Evolutionary conservation across 83 land plant genomes (phyloP).

Genomic region (Picea abies): DNA sequence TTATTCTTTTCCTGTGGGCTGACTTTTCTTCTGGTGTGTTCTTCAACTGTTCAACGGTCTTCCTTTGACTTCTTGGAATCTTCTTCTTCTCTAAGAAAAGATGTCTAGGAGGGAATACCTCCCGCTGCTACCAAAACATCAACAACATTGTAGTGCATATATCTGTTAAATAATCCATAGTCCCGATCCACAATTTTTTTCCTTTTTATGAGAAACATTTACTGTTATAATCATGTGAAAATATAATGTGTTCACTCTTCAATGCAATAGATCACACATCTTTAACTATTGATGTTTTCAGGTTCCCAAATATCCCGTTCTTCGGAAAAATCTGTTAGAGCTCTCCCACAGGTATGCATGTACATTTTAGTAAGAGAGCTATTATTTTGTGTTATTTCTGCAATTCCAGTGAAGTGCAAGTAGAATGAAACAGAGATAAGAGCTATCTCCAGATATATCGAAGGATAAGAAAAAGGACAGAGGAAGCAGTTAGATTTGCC

Average conservation of each 20-base stretch:
- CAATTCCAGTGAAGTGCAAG: neutral
- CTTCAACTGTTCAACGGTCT: no score
- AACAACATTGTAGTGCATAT: neutral
- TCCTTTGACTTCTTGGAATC: no score
- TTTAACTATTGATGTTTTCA: conserved; percentile 10
- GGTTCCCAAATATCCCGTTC: conserved; percentile 53
- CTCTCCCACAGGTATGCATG: conserved; percentile 56
- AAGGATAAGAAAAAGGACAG: neutral
- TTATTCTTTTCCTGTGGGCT: no score
- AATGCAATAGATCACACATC: neutral
- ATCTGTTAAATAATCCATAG: neutral
- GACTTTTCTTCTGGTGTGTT: no score
- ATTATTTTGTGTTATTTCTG: neutral
- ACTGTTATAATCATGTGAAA: neutral
- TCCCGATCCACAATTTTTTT: neutral
- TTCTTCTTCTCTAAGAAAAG: no score
- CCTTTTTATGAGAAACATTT: neutral
- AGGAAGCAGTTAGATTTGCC: neutral
- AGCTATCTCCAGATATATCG: neutral
- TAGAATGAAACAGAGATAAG: conserved; percentile 4
- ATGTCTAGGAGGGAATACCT: no score
- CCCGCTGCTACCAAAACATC: no score
- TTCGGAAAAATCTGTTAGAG: conserved; percentile 50
- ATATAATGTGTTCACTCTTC: neutral
- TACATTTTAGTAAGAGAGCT: neutral